phyloP scores from a whole-genome alignment of 1,284 basidiomycete species.

The Ustilago nuda region DNA sequence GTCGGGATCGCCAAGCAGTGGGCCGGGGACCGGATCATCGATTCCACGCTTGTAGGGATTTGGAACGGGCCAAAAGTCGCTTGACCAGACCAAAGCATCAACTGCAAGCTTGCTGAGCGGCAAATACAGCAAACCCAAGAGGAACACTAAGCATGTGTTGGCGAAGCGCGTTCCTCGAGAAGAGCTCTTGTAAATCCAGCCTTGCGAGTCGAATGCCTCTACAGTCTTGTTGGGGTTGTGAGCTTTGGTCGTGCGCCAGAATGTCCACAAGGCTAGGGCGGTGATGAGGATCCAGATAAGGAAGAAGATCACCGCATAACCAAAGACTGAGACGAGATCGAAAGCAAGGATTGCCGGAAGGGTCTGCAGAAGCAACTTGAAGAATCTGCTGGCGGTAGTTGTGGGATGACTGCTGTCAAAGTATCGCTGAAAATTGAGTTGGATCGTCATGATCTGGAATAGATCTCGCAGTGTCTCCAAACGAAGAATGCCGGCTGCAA shows the following conservation, averaged over 20 bases:
- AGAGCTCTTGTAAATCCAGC: constrained; percentile 55
- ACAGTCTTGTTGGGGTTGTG: constrained; percentile 59
- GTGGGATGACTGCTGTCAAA: constrained; percentile 37
- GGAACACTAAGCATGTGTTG: constrained; percentile 60
- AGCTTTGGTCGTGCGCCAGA: constrained; percentile 56
- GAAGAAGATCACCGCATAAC: constrained; percentile 58
- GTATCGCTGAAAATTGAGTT: constrained; percentile 47
- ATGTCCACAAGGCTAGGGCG: constrained; percentile 41
- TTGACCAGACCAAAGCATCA: constrained; percentile 62
- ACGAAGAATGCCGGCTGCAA: constrained; percentile 58
- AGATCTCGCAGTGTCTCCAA: constrained; percentile 60
- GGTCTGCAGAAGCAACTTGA: constrained; percentile 50
- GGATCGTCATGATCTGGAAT: constrained; percentile 57
- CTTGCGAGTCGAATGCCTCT: constrained; percentile 61
- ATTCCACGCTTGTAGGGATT: constrained; percentile 77
- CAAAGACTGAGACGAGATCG: constrained; percentile 63
- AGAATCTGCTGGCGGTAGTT: constrained; percentile 19
- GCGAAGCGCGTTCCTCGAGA: constrained; percentile 54
- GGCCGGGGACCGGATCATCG: constrained; percentile 57
- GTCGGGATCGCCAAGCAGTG: constrained; percentile 74
- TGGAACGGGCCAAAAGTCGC: constrained; percentile 61
- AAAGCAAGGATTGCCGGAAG: constrained; percentile 58
- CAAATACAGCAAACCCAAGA: constrained; percentile 56
- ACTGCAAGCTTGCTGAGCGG: constrained; percentile 64
- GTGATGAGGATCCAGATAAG: constrained; percentile 52